Percentiles rank a stretch among this genome's conserved stretches.
phyloP scores from a whole-genome alignment of 2,329 filamentous ascomycete species.

The Fusarium torulosum region DNA sequence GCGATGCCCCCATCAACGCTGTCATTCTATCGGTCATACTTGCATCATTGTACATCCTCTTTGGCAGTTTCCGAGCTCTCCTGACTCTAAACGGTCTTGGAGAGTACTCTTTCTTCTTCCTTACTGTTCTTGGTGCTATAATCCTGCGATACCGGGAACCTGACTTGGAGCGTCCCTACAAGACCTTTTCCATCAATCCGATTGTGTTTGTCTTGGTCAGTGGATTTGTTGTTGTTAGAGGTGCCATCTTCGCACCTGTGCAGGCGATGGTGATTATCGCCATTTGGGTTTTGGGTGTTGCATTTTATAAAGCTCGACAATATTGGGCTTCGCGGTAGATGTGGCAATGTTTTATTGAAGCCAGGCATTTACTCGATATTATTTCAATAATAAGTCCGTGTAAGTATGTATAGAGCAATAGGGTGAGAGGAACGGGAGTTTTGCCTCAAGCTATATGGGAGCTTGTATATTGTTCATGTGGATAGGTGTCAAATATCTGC shows the following conservation, averaged over 20 bases:
- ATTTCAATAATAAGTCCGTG: too few species aligned
- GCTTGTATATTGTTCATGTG: too few species aligned
- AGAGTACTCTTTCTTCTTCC: constrained; percentile 74
- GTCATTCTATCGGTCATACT: constrained; percentile 63
- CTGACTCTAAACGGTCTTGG: constrained; percentile 71
- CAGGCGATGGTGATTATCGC: constrained; percentile 65
- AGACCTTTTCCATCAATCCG: constrained; percentile 64
- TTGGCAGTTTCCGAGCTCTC: constrained; percentile 71
- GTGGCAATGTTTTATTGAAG: neutral
- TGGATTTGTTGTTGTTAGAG: constrained; percentile 69
- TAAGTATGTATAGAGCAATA: too few species aligned
- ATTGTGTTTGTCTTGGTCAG: constrained; percentile 68
- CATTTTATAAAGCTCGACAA: constrained; percentile 54
- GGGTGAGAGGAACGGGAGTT: too few species aligned
- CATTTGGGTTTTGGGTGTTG: constrained; percentile 63
- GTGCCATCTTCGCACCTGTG: constrained; percentile 68
- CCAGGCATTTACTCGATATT: neutral
- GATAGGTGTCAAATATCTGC: too few species aligned
- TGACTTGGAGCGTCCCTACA: constrained; percentile 66
- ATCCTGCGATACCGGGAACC: constrained; percentile 69
- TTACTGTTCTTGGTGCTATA: constrained; percentile 70
- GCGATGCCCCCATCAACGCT: constrained; percentile 67
- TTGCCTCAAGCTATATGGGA: too few species aligned
- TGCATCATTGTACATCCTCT: constrained; percentile 68
- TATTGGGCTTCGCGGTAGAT: constrained; percentile 11